Evolutionary conservation across 768 basidiomycete genomes (phyloP).

Genomic region (Termitomyces bulborhizus): DNA sequence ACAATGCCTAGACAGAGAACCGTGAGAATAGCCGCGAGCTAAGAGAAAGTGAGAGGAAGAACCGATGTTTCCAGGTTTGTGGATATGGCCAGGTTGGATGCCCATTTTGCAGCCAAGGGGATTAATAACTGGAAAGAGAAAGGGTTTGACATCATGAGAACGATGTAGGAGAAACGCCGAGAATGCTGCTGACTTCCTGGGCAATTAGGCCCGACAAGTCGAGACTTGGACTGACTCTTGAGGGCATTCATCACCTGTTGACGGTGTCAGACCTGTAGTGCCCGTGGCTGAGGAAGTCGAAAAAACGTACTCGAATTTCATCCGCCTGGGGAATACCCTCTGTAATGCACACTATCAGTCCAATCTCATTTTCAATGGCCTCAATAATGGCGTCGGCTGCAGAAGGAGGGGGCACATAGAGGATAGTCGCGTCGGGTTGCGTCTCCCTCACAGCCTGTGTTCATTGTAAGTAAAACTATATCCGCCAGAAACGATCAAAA

Average conservation of each 20-base stretch:
- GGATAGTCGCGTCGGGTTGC: slow-evolving; percentile 87
- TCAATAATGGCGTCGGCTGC: slow-evolving; percentile 98
- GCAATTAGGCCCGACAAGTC: slow-evolving; percentile 98
- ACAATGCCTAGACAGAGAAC: slow-evolving; percentile 62
- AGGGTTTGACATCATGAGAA: neutral
- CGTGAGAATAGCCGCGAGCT: neutral
- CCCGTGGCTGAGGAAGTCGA: neutral
- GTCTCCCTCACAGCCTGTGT: slow-evolving; percentile 78
- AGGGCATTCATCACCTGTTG: slow-evolving; percentile 86
- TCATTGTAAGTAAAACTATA: neutral
- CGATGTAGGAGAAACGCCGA: neutral
- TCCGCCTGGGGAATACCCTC: slow-evolving; percentile 98
- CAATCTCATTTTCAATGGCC: slow-evolving; percentile 97
- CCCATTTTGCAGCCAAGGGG: slow-evolving; percentile 99
- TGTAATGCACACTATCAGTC: slow-evolving; percentile 95
- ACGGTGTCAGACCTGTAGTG: neutral
- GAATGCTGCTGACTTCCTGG: slow-evolving; percentile 53
- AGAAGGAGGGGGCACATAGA: slow-evolving; percentile 96
- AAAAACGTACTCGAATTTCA: slow-evolving; percentile 75
- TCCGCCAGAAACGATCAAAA: neutral
- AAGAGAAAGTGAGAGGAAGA: neutral
- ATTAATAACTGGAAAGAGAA: slow-evolving; percentile 63
- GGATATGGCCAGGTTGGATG: slow-evolving; percentile 96
- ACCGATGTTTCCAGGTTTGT: slow-evolving; percentile 95
- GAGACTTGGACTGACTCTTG: slow-evolving; percentile 88